Percentiles rank a stretch among this genome's conserved stretches.
phyloP scores from a whole-genome alignment of 805 yeast genomes.

The Dipodascus geniculatus region DNA sequence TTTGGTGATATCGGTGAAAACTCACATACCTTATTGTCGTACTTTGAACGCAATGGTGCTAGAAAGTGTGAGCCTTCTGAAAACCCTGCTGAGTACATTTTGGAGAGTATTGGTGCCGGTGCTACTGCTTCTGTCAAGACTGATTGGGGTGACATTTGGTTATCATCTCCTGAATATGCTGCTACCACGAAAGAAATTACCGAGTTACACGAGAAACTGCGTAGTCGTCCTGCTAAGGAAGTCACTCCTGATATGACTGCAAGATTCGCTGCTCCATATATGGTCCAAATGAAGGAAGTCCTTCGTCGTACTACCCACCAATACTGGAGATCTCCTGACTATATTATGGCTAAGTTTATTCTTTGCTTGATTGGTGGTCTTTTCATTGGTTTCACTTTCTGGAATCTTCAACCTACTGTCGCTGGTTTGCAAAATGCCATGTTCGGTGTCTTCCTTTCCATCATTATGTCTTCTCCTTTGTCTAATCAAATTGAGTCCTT shows the following conservation, averaged over 20 bases:
- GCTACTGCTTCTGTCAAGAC: slow-evolving; percentile 50
- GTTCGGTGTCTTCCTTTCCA: slow-evolving; percentile 48
- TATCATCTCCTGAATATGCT: slow-evolving; percentile 31
- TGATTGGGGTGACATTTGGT: slow-evolving; percentile 61
- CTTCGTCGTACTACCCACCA: slow-evolving; percentile 32
- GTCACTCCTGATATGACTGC: slow-evolving; percentile 16
- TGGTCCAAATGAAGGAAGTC: slow-evolving; percentile 33
- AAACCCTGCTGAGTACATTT: slow-evolving; percentile 68
- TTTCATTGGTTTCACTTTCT: slow-evolving; percentile 64
- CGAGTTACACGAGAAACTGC: slow-evolving; percentile 19
- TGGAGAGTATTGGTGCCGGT: slow-evolving; percentile 70
- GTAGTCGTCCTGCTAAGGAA: slow-evolving; percentile 19
- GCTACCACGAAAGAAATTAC: slow-evolving; percentile 26
- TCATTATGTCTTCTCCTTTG: slow-evolving; percentile 44
- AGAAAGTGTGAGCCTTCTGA: slow-evolving; percentile 47
- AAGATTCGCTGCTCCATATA: slow-evolving; percentile 37
- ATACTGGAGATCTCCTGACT: slow-evolving; percentile 50
- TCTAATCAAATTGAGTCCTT: slow-evolving; percentile 53
- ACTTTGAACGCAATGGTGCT: slow-evolving; percentile 66
- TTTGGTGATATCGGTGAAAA: slow-evolving; percentile 70
- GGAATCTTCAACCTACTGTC: slow-evolving; percentile 39
- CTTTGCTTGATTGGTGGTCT: slow-evolving; percentile 40
- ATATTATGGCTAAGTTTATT: slow-evolving; percentile 49
- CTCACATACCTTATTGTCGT: slow-evolving; percentile 44
- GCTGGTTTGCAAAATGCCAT: slow-evolving; percentile 49